Evolutionary conservation across 306 rosid genomes (phyloP).

Genomic region (Lagenaria siceraria): DNA sequence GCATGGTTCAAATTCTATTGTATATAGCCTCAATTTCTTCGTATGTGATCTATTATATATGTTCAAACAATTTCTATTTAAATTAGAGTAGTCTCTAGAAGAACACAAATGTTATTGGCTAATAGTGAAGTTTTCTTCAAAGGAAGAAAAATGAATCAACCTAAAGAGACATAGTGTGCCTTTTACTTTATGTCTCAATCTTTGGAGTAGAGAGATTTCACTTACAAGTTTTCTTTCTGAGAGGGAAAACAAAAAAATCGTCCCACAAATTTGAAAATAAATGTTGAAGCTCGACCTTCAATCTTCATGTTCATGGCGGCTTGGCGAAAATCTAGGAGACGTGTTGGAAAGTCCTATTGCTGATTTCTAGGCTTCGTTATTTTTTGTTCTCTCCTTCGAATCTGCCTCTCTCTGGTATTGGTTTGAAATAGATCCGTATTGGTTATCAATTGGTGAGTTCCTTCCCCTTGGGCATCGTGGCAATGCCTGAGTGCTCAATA

Average conservation of each 20-base stretch:
- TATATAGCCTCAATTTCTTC: too few relatives aligned
- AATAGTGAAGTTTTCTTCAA: too few relatives aligned
- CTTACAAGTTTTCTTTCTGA: not conserved
- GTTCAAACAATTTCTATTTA: too few relatives aligned
- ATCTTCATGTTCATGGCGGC: slow-evolving; percentile 18
- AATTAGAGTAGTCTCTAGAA: too few relatives aligned
- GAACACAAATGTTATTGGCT: too few relatives aligned
- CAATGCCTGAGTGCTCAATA: slow-evolving; percentile 14
- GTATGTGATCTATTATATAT: too few relatives aligned
- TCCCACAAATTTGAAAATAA: not conserved
- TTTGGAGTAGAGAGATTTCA: not conserved
- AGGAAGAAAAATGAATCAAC: too few relatives aligned
- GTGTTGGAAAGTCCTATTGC: not conserved
- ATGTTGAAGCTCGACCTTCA: slow-evolving; percentile 7
- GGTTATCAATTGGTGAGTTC: slow-evolving; percentile 22
- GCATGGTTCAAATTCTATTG: too few relatives aligned
- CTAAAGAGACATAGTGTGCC: too few relatives aligned
- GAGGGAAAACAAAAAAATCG: slow-evolving; percentile 8
- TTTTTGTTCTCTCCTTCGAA: not conserved
- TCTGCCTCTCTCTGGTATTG: not conserved
- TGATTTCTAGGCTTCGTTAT: slow-evolving; percentile 55
- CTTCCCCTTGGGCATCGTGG: not conserved
- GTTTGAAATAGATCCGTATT: slow-evolving; percentile 12
- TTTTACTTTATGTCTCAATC: too few relatives aligned
- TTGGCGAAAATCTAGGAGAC: not conserved